Evolutionary conservation across 2,329 filamentous ascomycete species (phyloP).

Genomic region (Colletotrichum abscissum): DNA sequence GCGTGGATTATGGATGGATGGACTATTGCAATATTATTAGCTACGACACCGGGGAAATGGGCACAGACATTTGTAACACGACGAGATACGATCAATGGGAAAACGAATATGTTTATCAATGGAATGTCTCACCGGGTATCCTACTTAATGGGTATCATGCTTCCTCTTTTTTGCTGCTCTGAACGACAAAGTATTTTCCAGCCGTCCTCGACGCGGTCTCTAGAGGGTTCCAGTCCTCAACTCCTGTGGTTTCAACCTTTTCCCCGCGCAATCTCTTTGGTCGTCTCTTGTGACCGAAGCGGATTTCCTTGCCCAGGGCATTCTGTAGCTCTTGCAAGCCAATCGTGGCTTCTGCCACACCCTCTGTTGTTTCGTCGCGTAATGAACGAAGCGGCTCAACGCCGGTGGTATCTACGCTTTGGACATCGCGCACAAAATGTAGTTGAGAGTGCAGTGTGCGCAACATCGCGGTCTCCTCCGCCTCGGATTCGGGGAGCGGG

Average conservation of each 20-base stretch:
- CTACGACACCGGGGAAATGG: background rate
- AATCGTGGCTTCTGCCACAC: conserved; percentile 67
- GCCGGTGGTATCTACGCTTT: conserved; percentile 78
- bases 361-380: conserved; percentile 78
- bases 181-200: conserved; percentile 83
- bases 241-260: conserved; percentile 53
- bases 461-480: conserved; percentile 78
- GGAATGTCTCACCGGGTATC: conserved; percentile 11
- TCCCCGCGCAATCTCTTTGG: conserved; percentile 50
- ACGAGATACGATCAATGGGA: conserved; percentile 17
- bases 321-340: conserved; percentile 66
- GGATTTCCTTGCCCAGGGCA: conserved; percentile 69
- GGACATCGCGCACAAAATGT: conserved; percentile 89
- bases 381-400: conserved; percentile 82
- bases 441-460: conserved; percentile 83
- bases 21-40: conserved; percentile 14
- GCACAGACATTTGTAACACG: conserved; percentile 5
- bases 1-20: background rate
- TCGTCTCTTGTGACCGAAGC: conserved; percentile 65
- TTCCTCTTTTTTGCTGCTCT: conserved; percentile 58
- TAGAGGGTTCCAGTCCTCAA: conserved; percentile 78
- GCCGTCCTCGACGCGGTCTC: conserved; percentile 72
- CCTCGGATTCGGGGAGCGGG: conserved; percentile 71
- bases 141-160: conserved; percentile 33
- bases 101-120: conserved; percentile 9